phyloP scores from a whole-genome alignment of 306 rosid genomes.

The Trifolium subterraneum region DNA sequence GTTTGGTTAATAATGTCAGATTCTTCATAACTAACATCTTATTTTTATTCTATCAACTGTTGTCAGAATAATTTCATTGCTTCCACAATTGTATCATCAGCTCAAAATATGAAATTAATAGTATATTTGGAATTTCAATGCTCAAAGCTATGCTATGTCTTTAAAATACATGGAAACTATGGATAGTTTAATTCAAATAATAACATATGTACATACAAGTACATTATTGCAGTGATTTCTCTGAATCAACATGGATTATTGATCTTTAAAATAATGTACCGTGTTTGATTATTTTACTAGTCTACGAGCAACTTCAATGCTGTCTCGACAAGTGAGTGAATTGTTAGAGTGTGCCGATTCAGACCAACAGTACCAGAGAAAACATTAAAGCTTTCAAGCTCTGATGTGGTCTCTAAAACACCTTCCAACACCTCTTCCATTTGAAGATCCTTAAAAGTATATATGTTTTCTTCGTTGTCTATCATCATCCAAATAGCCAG shows the following conservation, averaged over 20 bases:
- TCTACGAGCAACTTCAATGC: slow-evolving; percentile 62
- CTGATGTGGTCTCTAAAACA: slow-evolving; percentile 90
- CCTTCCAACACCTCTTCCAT: slow-evolving; percentile 68
- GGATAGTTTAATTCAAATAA: slow-evolving; percentile 18
- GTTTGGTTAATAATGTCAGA: slow-evolving; percentile 28
- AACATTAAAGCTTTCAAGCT: slow-evolving; percentile 92
- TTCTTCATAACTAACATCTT: slow-evolving; percentile 11
- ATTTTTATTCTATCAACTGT: background rate
- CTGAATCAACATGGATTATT: background rate
- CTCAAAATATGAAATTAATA: background rate
- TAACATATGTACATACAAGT: slow-evolving; percentile 24
- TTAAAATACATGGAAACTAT: background rate
- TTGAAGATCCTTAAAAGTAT: slow-evolving; percentile 59
- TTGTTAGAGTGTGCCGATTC: slow-evolving; percentile 72
- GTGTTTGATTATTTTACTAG: slow-evolving; percentile 33
- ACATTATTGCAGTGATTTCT: slow-evolving; percentile 21
- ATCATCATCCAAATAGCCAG: slow-evolving; percentile 91
- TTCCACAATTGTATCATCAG: background rate
- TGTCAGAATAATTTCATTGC: slow-evolving; percentile 13
- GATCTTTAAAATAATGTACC: slow-evolving; percentile 9
- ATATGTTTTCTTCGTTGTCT: slow-evolving; percentile 57
- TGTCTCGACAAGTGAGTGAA: slow-evolving; percentile 79
- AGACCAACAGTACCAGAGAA: slow-evolving; percentile 90
- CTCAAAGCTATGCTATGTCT: slow-evolving; percentile 4
- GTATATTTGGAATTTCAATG: background rate